A percentile compares a stretch with the other conserved stretches of the same genome.
These are phyloP conservation scores for Candida montana DNA, from an alignment of 805 yeast genomes.

Conservation along the genomic window DNA sequence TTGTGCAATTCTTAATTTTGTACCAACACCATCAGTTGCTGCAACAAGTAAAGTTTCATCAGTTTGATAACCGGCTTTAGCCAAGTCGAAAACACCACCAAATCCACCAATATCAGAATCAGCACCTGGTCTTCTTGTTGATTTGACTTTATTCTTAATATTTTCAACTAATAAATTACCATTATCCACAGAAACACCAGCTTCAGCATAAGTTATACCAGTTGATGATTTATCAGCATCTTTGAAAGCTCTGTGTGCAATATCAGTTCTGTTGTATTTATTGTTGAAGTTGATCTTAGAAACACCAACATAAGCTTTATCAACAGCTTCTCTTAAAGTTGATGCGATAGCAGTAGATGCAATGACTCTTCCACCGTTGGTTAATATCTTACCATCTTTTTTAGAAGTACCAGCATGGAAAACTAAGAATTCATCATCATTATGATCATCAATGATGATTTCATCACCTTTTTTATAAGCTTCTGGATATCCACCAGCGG, in stretches of 20 bases:
- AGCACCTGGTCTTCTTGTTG: constrained; percentile 93
- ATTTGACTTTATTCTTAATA: constrained; percentile 84
- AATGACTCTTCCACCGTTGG: constrained; percentile 95
- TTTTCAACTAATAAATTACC: constrained; percentile 88
- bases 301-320: constrained; percentile 81
- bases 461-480: constrained; percentile 79
- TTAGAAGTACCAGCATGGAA: constrained; percentile 95
- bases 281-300: constrained; percentile 64
- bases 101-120: constrained; percentile 98
- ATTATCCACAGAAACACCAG: constrained; percentile 97
- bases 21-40: constrained; percentile 99
- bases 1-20: constrained; percentile 93
- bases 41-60: constrained; percentile 82
- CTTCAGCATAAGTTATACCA: constrained; percentile 81
- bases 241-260: constrained; percentile 93
- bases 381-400: constrained; percentile 56
- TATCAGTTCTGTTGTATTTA: constrained; percentile 85
- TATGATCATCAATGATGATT: constrained; percentile 48
- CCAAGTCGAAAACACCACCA: constrained; percentile 92
- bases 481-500: constrained; percentile 98
- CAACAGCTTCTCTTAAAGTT: constrained; percentile 74
- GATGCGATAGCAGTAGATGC: constrained; percentile 86
- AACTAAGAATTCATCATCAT: constrained; percentile 52
- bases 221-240: constrained; percentile 30
- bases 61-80: constrained; percentile 76